A percentile compares a stretch with the other conserved stretches of the same genome.
These are phyloP conservation scores for Rubia peregrina DNA, from an alignment of 305 asterid genomes.

Conservation along the genomic window DNA sequence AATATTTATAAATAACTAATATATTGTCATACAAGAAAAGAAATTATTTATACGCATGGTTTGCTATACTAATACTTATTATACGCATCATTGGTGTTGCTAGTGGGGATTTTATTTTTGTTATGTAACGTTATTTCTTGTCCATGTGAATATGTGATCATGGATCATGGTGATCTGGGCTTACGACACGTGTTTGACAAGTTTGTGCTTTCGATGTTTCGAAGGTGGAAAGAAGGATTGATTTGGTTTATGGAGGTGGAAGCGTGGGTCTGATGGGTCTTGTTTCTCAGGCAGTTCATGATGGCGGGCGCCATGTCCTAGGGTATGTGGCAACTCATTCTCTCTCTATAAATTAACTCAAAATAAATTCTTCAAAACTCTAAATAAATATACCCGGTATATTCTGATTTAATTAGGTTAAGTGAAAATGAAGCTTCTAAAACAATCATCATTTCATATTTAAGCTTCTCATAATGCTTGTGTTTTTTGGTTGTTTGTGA, in stretches of 20 bases:
- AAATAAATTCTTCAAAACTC: too few species aligned
- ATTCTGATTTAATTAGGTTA: background rate
- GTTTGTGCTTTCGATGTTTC: slow-evolving; percentile 17
- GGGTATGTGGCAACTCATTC: slow-evolving; percentile 65
- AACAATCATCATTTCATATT: slow-evolving; percentile 22
- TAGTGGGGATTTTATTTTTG: background rate
- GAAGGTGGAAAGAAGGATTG: slow-evolving; percentile 88
- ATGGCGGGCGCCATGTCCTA: slow-evolving; percentile 97
- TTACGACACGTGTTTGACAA: slow-evolving; percentile 30
- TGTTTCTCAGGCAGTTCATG: slow-evolving; percentile 99
- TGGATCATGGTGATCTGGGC: slow-evolving; percentile 13
- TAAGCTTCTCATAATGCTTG: slow-evolving; percentile 17
- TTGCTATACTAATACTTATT: too few species aligned
- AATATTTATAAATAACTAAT: too few species aligned
- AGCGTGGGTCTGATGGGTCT: slow-evolving; percentile 99
- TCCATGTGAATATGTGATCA: slow-evolving; percentile 11
- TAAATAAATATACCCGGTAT: too few species aligned
- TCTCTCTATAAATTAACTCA: too few species aligned
- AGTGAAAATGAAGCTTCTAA: slow-evolving; percentile 20
- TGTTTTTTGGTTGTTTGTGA: slow-evolving; percentile 14
- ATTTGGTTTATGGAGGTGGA: slow-evolving; percentile 98
- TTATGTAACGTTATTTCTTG: background rate
- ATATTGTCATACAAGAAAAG: too few species aligned
- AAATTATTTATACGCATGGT: background rate
- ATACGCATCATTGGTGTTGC: slow-evolving; percentile 8